Conservation (phyloP, 257 asterid species). For the Perilla frutescens region DNA sequence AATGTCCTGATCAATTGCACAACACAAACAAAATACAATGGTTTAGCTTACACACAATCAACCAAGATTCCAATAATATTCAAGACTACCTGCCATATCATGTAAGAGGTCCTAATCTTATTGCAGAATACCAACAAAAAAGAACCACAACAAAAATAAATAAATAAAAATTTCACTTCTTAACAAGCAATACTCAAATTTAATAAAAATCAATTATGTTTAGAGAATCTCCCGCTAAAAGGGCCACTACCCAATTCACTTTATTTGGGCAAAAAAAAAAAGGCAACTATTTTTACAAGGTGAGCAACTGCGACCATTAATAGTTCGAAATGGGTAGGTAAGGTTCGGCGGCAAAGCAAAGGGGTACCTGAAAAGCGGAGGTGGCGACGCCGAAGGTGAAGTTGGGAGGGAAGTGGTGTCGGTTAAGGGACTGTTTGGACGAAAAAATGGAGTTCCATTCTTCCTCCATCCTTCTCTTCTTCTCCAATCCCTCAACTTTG, state of each 20-base stretch:
- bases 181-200: not conserved
- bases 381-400: conserved; percentile 64
- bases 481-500: conserved; percentile 45
- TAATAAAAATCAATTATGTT: not conserved
- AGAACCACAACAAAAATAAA: not conserved
- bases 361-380: conserved; percentile 56
- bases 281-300: not conserved
- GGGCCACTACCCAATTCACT: not conserved
- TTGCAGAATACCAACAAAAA: not conserved
- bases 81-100: not conserved
- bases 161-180: not conserved
- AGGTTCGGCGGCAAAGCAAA: not conserved
- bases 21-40: not conserved
- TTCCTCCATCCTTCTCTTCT: conserved; percentile 47
- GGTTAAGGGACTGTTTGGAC: conserved; percentile 46
- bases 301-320: not conserved
- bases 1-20: not conserved
- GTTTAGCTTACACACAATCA: not conserved
- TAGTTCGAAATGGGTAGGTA: not conserved
- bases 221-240: not conserved
- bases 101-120: not conserved
- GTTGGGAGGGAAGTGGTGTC: conserved; percentile 46
- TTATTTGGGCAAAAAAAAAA: not conserved
- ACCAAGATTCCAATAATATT: not conserved
- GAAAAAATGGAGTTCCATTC: conserved; percentile 52